Percentiles rank a stretch among this genome's conserved stretches.
These are phyloP conservation scores for Jaenimonas drosophilae DNA, from an alignment of 208 protist species.

Conservation along the genomic window DNA sequence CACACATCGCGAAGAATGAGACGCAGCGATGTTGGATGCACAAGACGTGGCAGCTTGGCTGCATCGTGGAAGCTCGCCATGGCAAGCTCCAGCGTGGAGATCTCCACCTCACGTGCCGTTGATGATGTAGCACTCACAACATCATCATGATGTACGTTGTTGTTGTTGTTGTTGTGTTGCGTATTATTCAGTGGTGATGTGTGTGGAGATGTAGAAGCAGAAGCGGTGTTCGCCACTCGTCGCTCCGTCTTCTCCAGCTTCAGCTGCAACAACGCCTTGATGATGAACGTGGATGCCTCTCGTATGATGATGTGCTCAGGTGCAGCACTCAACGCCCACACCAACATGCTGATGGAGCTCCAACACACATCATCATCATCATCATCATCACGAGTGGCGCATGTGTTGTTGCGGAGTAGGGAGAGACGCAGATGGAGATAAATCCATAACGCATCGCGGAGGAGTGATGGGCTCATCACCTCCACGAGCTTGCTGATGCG, in stretches of 20 bases:
- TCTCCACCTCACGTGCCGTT: not conserved
- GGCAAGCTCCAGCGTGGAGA: conserved; percentile 6
- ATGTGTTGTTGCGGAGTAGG: not conserved
- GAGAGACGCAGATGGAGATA: conserved; percentile 2
- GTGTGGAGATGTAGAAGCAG: no score
- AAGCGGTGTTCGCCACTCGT: no score
- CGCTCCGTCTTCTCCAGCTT: no score
- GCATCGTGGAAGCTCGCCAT: conserved; percentile 1
- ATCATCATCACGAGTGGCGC: not conserved
- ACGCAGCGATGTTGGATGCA: conserved; percentile 1
- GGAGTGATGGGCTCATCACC: conserved; percentile 8
- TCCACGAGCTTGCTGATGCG: conserved; percentile 1
- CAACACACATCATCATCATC: no score
- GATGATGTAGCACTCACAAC: no score
- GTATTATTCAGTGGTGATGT: no score
- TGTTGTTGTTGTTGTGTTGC: no score
- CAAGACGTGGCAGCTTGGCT: not conserved
- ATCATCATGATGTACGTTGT: not conserved
- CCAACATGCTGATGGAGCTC: no score
- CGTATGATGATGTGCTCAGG: no score
- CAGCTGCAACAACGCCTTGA: no score
- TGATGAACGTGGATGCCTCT: no score
- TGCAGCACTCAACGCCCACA: no score
- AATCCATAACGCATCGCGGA: conserved; percentile 9
- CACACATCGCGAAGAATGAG: conserved; percentile 9